A percentile compares a stretch with the other conserved stretches of the same genome.
phyloP scores from a whole-genome alignment of 345 rosid genomes.

The Psidium friedrichsthalianum region DNA sequence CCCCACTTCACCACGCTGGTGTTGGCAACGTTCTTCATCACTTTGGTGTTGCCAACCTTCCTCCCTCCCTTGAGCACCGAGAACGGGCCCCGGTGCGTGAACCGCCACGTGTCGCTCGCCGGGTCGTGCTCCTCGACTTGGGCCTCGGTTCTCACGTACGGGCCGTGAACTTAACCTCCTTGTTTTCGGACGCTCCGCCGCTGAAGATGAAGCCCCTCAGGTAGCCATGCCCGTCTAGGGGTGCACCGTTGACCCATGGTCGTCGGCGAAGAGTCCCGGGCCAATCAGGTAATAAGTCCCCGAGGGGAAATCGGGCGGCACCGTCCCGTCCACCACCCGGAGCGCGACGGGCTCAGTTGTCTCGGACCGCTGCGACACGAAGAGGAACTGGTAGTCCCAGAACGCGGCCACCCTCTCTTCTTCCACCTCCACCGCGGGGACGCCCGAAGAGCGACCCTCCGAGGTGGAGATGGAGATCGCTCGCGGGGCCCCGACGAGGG shows the following conservation, averaged over 20 bases:
- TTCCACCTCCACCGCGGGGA: neutral
- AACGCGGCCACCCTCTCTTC: constrained; percentile 52
- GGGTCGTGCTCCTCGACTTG: constrained; percentile 69
- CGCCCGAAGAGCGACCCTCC: constrained; percentile 1
- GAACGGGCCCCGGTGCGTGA: constrained; percentile 78
- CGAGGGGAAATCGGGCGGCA: constrained; percentile 62
- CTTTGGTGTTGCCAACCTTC: constrained; percentile 70
- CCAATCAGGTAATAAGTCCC: constrained; percentile 84
- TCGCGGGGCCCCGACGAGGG: neutral
- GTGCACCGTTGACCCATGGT: constrained; percentile 86
- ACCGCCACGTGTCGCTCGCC: constrained; percentile 62
- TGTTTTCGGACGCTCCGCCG: constrained; percentile 21
- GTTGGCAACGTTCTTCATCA: constrained; percentile 92
- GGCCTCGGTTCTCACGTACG: constrained; percentile 79
- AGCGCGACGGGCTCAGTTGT: constrained; percentile 38
- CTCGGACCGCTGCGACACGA: constrained; percentile 66
- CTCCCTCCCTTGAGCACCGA: constrained; percentile 66
- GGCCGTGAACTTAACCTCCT: constrained; percentile 54
- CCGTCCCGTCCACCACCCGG: constrained; percentile 34
- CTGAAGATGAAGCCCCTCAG: constrained; percentile 57
- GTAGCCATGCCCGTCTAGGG: constrained; percentile 93
- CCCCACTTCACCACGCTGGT: constrained; percentile 85
- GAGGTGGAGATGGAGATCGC: constrained; percentile 46
- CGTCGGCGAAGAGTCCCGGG: constrained; percentile 78
- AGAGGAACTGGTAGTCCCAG: constrained; percentile 81